Evolutionary conservation across 2,329 filamentous ascomycete genomes (phyloP), one percentile per base, ranked within the genome.

Genomic region (Fusarium sp.): DNA sequence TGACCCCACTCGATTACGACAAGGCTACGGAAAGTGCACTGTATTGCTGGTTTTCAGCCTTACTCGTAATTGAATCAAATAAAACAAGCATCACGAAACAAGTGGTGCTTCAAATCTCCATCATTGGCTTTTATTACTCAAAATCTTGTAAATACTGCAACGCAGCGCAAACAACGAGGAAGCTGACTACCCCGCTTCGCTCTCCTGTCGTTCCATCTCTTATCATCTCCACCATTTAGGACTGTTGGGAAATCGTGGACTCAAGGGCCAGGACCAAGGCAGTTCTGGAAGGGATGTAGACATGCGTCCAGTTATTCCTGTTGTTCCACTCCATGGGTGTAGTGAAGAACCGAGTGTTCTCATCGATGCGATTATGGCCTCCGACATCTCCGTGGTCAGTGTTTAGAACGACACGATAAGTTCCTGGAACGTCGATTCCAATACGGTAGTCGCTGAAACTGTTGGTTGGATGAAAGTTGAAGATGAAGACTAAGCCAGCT

Each of bases 371-470:
- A 30, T 87, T 89, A 70, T 93, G 89, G 0, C 96, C 96, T 28
- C 96, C 96, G 74, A 93, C 93, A 2, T 88, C 88, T 74, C 89
- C 85, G 50, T 86, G 84, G 79, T 99, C 96, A 0, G 91, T 91
- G 79, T 95, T 93, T 44, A 99, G 84, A 6, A 97, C 90, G 57
- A 97, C 89, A 58, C 89, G 87, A 81, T 99, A 99, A 2, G 93
- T 97, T 41, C 96, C 96, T 6, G 91, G 82, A 21, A 89, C 84
- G 53, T 98, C 93, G 41, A 99, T 86, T 19, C 96, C 96, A 48
- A 99, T 91, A 39, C 95, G 89, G 79, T 98, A 99, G 81, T 98
- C 96, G 13, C 91, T 90, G 81, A 92, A 99, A 80, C 93, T 97
- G 72, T 91, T 83, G 28, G 88, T 88, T 0, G 93, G 90, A 78